These are phyloP conservation scores for Lyophyllum shimeji DNA, from an alignment of 768 basidiomycete genomes.

Conservation along the genomic window DNA sequence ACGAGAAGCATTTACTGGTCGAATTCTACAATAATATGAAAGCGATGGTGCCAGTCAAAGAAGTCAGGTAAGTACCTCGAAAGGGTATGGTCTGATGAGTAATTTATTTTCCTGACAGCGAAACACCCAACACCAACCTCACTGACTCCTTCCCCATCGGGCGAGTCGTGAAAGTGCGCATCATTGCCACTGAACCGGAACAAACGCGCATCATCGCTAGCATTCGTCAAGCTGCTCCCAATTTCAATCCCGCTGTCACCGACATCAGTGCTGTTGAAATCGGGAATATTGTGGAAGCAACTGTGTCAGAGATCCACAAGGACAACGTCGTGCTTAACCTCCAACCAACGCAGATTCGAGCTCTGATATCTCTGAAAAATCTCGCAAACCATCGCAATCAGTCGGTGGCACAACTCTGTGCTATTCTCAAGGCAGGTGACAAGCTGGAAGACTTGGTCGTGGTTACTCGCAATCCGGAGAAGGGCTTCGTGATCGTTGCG, in stretches of 20 bases:
- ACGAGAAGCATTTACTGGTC: constrained; percentile 77
- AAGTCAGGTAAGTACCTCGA: constrained; percentile 63
- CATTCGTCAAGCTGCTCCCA: constrained; percentile 73
- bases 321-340: constrained; percentile 79
- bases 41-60: constrained; percentile 76
- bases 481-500: constrained; percentile 83
- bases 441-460: constrained; percentile 77
- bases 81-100: background rate
- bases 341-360: constrained; percentile 66
- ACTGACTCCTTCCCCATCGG: constrained; percentile 72
- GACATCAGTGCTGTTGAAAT: constrained; percentile 78
- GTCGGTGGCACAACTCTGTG: constrained; percentile 65
- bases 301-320: constrained; percentile 79
- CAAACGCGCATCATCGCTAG: constrained; percentile 76
- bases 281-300: constrained; percentile 70
- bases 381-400: constrained; percentile 77
- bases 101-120: constrained; percentile 43
- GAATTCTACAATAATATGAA: constrained; percentile 91
- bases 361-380: constrained; percentile 84
- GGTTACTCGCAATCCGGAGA: constrained; percentile 85
- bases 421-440: constrained; percentile 65
- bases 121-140: constrained; percentile 56
- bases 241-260: constrained; percentile 43
- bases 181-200: constrained; percentile 61
- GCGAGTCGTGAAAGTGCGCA: constrained; percentile 81